Base-by-base conservation (phyloP, 495 filamentous ascomycete species). In the Hypoxylon lenormandii region DNA sequence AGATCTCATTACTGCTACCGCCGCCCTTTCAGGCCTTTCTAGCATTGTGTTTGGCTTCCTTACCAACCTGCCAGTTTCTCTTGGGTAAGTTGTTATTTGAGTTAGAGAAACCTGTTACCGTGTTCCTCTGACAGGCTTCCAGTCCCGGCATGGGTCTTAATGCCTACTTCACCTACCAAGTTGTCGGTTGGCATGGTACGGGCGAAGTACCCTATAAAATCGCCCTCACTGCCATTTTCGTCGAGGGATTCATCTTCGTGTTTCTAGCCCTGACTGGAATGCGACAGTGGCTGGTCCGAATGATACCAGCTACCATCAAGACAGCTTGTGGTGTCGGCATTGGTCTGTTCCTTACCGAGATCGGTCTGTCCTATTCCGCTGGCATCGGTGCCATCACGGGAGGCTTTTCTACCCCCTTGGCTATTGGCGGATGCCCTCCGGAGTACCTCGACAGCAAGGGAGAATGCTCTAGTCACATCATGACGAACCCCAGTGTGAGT, bases 131-230 rank as follows among this genome's bases (percentile, higher is more conserved):
- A 81, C 62, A 59, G n/a, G 3, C 8, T 52, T 51, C 22, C 58
- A 86, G 84, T 53, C 91, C 92, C 16, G 91, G 91, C 12, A 93
- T 94, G 91, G 90, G 90, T 18, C 77, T 92, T 43, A 94, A 94
- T 70, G 91, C 91, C 2, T 94, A 93, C 72, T 94, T 94, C 66
- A 88, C 91, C n/a, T 94, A 90, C 75, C 91, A 91, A 54, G 91
- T 94, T 23, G 91, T 94, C 22, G 91, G 91, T 13, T 83, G 82
- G 60, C 89, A 91, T 63, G 91, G 91, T 7, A 79, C 77, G 0
- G 91, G 91, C 3, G 72, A 85, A 45, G 84, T 94, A 45, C 82
- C 88, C 0, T 94, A 92, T 70, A 77, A 79, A 13, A 77, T 92
- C 4, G 91, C 91, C 10, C 81, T 93, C 46, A 92, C 89, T n/a